A percentile compares a stretch with the other conserved stretches of the same genome.
Conservation (phyloP, 2,329 filamentous ascomycete genomes). For the Talaromyces sp. region DNA sequence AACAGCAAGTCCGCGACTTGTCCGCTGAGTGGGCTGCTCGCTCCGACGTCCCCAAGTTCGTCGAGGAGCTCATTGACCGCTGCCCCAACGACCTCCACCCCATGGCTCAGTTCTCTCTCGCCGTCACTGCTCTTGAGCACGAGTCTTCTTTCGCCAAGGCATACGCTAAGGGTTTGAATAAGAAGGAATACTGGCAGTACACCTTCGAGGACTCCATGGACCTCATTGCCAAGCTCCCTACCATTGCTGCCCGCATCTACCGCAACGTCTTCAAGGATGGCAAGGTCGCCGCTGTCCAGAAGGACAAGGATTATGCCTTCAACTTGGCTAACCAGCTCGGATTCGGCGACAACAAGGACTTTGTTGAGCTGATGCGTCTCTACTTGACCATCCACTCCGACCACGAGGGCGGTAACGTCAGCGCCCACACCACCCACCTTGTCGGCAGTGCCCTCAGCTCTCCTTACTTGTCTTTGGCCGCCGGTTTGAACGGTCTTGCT, state of each 20-base stretch:
- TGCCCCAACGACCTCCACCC: slow-evolving; percentile 98
- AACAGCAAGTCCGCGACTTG: slow-evolving; percentile 97
- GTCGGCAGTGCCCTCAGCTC: slow-evolving; percentile 96
- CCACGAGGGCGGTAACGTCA: slow-evolving; percentile 99
- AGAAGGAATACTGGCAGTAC: slow-evolving; percentile 99
- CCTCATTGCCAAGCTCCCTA: slow-evolving; percentile 98
- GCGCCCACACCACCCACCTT: slow-evolving; percentile 96
- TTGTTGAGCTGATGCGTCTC: slow-evolving; percentile 95
- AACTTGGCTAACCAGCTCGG: slow-evolving; percentile 99
- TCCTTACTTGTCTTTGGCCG: slow-evolving; percentile 92
- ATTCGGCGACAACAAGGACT: slow-evolving; percentile 92
- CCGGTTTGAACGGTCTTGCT: slow-evolving; percentile 96
- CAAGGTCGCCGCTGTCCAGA: slow-evolving; percentile 92
- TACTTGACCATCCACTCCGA: slow-evolving; percentile 99
- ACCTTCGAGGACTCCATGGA: slow-evolving; percentile 99
- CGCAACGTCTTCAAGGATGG: slow-evolving; percentile 99
- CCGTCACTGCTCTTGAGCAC: slow-evolving; percentile 96
- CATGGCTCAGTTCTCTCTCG: slow-evolving; percentile 99
- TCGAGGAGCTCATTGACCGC: slow-evolving; percentile 99
- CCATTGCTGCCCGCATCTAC: slow-evolving; percentile 97
- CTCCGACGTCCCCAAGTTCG: slow-evolving; percentile 93
- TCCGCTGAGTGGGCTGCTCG: slow-evolving; percentile 99
- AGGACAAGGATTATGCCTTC: slow-evolving; percentile 99
- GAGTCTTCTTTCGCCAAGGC: slow-evolving; percentile 97
- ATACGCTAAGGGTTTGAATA: slow-evolving; percentile 98